Evolutionary conservation across 306 rosid species (phyloP).

Genomic region (Trifolium repens): DNA sequence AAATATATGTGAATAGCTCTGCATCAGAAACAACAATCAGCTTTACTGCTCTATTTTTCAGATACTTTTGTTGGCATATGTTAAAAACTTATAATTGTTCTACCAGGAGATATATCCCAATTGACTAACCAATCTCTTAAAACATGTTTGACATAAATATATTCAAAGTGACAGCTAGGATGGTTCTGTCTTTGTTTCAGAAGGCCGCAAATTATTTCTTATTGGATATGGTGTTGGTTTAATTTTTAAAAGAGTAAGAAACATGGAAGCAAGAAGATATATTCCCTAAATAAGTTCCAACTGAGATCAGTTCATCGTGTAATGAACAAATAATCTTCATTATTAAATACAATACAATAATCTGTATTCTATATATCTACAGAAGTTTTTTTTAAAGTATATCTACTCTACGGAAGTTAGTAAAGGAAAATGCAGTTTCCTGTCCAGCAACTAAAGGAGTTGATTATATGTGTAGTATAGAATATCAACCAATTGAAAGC

Average conservation of each 20-base stretch:
- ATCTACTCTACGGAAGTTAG: background rate
- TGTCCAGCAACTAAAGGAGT: slow-evolving; percentile 22
- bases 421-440: slow-evolving; percentile 15
- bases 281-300: slow-evolving; percentile 25
- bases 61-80: slow-evolving; percentile 13
- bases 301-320: background rate
- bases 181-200: slow-evolving; percentile 14
- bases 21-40: slow-evolving; percentile 30
- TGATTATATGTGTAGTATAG: slow-evolving; percentile 30
- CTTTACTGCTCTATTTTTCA: slow-evolving; percentile 18
- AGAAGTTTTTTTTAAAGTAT: background rate
- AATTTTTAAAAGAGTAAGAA: slow-evolving; percentile 33
- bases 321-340: slow-evolving; percentile 17
- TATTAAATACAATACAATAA: slow-evolving; percentile 30
- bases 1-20: slow-evolving; percentile 31
- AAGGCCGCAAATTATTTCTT: slow-evolving; percentile 21
- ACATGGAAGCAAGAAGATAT: slow-evolving; percentile 27
- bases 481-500: slow-evolving; percentile 38
- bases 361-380: background rate
- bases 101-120: background rate
- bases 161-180: slow-evolving; percentile 19
- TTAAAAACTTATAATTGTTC: slow-evolving; percentile 24
- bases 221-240: slow-evolving; percentile 15
- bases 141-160: slow-evolving; percentile 24
- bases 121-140: slow-evolving; percentile 32